Evolutionary conservation across 2,329 filamentous ascomycete genomes (phyloP), one percentile per base, ranked within the genome.

Genomic region (Drechmeria coniospora): DNA sequence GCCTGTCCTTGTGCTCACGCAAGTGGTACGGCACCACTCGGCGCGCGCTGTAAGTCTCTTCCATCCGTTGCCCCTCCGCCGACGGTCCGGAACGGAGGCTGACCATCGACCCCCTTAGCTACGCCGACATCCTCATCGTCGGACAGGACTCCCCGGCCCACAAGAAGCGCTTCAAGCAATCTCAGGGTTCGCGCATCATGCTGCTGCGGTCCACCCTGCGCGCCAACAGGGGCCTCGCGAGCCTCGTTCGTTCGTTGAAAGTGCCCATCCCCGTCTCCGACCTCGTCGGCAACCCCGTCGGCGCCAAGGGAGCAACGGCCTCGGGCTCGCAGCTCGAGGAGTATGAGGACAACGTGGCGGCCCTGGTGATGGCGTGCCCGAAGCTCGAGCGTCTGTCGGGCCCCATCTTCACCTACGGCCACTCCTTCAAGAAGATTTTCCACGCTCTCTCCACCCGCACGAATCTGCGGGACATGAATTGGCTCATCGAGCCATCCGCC

Each of bases 341-440:
- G 25, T 75, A 76, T 40, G 58, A 70, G 33, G 61, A 72, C 36
- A 45, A 69, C 3, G 56, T 74, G 2, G 69, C 71, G 0, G 64
- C 71, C 5, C 48, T 77, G 15, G 56, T 77, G 32, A 73, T 74
- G 69, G 63, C 68, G 0, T 77, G 71, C 31, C 72, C 72, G 3
- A 75, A 76, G 36, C 52, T 78, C 8, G 71, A 77, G 47, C 56
- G 59, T 27, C 50, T 77, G 6, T 50, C 59, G 8, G 70, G 71
- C 1, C 63, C 66, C 21, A 57, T 66, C 30, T 57, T 62, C 3
- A 46, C 50, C 4, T 73, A 74, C 41, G 55, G 65, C 30, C 65
- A 73, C 45, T 56, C 59, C 2, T 73, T 67, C 38, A 65, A 57
- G 42, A 61, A 63, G 25, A 52, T 73, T 8, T 63, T 68, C 31